Base-by-base conservation (phyloP, 2,329 filamentous ascomycete species). In the Talaromyces sp. region DNA sequence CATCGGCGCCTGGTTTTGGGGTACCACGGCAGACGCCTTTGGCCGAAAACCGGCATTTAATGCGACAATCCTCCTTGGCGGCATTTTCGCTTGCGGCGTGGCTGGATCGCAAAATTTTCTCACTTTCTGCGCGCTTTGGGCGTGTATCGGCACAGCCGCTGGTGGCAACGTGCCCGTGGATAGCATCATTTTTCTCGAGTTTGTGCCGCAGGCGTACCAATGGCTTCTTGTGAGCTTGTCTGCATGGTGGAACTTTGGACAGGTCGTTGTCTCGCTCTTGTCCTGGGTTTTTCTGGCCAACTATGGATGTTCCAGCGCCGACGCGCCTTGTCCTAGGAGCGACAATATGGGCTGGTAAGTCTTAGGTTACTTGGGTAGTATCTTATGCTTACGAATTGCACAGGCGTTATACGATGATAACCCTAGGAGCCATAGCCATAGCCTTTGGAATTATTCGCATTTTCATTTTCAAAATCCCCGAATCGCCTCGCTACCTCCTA, bases 191-290 rank as follows among this genome's bases (percentile, higher is more conserved):
- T 69, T 73, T 60, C 53, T 72, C 44, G 69, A 73, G 51, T 72
- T 70, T 51, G 64, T 72, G 1, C 69, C 69, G 9, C 64, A 66
- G 17, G 69, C 68, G 51, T 69, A 71, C 49, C 69, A 71, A 59
- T 71, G 66, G 49, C 65, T 72, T 4, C 63, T 72, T 13, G 69
- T 68, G 1, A 75, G 77, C 8, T 69, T 82, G 13, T 80, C 80
- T 0, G 74, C 71, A 1, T 82, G 80, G 79, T 82, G 79, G 80
- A 79, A 78, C 36, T 49, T 82, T 13, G 79, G 80, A 3, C 79
- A 82, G 64, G 71, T 80, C 1, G 64, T 71, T 6, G 68, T 71
- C 1, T 71, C 69, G 1, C 51, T 72, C 7, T 28, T 72, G 11
- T 66, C 69, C 17, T 72, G 70, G 70, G 70, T 68, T 1, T 72